Evolutionary conservation across 1,284 basidiomycete genomes (phyloP), one percentile per base, ranked within the genome.

Genomic region (Takashimella koratensis): DNA sequence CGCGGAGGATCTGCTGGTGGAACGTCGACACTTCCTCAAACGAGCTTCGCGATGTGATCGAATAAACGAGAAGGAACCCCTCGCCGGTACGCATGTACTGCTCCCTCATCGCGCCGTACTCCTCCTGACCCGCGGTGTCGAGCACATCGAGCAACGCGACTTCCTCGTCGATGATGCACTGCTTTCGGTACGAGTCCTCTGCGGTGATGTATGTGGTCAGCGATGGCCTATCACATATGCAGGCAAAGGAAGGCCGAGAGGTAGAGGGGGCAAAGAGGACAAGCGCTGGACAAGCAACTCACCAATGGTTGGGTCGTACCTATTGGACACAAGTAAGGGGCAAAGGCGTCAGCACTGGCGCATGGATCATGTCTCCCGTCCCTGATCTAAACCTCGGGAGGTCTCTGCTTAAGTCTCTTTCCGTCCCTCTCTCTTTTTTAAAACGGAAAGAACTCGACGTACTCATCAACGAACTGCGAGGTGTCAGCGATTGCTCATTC

Each of bases 121-220:
- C 95, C 77, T 99, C 95, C 77, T 99, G 95, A 45, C 95, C 95
- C 47, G 96, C 96, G 3, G 96, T 98, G 79, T 98, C 95, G 61
- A 99, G 84, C 49, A 99, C 94, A 71, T 99, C 95, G 53, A 99
- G 84, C 51, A 98, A 80, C 2, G 95, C 95, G 22, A 97, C 92
- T 77, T 98, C 96, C 39, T 97, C 95, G 76, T 98, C 95, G 63
- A 99, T 96, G 45, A 93, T 86, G 65, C 90, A 93, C 75, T 95
- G 92, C 76, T 96, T 97, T 64, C 92, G 83, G 79, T 95, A 95
- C 53, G 91, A 95, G 73, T 95, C 92, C 91, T 75, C 68, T 65
- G 57, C 22, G 49, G 45, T 48, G 23, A 39, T 41, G 58, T 60
- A 47, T 56, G 39, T 23, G 13, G n/a, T n/a, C 47, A 47, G 10